Evolutionary conservation across 345 rosid species (phyloP).

Genomic region (Aquilaria malaccensis): DNA sequence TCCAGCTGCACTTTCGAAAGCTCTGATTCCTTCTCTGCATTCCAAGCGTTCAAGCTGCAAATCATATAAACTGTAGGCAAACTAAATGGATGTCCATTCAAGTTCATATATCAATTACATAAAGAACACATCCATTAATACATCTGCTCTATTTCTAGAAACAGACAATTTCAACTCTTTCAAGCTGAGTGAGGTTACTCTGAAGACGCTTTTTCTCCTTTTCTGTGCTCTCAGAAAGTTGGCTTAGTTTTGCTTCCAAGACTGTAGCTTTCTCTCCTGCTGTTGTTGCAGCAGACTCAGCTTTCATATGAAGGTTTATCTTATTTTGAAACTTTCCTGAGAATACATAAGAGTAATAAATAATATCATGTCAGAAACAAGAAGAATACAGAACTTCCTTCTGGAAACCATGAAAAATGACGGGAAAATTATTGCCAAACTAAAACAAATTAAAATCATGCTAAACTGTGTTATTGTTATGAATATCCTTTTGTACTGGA

Average conservation of each 20-base stretch:
- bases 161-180: slow-evolving; percentile 59
- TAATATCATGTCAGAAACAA: too few relatives aligned
- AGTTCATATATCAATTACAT: not conserved
- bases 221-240: slow-evolving; percentile 56
- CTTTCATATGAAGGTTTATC: slow-evolving; percentile 55
- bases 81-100: slow-evolving; percentile 4
- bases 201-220: slow-evolving; percentile 63
- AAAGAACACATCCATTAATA: slow-evolving; percentile 28
- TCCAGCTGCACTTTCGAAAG: slow-evolving; percentile 57
- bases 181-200: slow-evolving; percentile 56
- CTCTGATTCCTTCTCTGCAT: slow-evolving; percentile 64
- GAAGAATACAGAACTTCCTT: too few relatives aligned
- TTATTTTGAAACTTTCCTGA: slow-evolving; percentile 69
- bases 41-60: slow-evolving; percentile 82
- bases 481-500: too few relatives aligned
- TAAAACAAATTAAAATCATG: too few relatives aligned
- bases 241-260: slow-evolving; percentile 53
- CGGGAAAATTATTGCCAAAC: too few relatives aligned
- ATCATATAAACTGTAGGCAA: slow-evolving; percentile 18
- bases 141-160: slow-evolving; percentile 75
- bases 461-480: too few relatives aligned
- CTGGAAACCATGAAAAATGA: too few relatives aligned
- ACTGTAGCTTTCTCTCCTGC: slow-evolving; percentile 61
- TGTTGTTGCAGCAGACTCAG: slow-evolving; percentile 58
- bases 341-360: slow-evolving; percentile 4